These are phyloP conservation scores for Penicillium crustosum DNA, from an alignment of 2,329 filamentous ascomycete genomes.

Conservation along the genomic window DNA sequence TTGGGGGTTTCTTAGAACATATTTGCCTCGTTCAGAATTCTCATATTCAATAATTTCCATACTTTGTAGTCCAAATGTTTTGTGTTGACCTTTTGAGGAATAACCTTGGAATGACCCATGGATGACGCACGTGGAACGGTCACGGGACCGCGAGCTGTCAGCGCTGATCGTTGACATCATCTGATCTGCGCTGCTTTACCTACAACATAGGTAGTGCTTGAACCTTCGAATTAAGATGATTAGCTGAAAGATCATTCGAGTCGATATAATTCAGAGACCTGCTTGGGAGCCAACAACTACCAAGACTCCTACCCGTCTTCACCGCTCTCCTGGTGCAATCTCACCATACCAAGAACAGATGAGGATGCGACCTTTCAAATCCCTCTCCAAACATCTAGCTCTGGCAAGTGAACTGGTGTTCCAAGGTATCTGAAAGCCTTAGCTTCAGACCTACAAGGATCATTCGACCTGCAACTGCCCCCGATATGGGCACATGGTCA, in stretches of 20 bases:
- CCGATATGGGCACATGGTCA: not conserved
- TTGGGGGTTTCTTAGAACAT: not conserved
- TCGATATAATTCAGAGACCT: not conserved
- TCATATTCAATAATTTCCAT: not conserved
- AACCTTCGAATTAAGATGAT: not conserved
- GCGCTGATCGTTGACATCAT: not conserved
- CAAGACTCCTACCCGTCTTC: not conserved
- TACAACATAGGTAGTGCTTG: not conserved
- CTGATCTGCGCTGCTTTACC: not conserved
- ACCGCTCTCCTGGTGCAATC: conserved; percentile 5
- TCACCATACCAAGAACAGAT: conserved; percentile 1
- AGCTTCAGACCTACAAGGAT: not conserved
- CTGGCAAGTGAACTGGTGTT: not conserved
- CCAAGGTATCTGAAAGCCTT: not conserved
- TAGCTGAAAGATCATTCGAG: not conserved
- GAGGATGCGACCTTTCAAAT: not conserved
- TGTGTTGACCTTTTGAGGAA: not conserved
- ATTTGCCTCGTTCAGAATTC: not conserved
- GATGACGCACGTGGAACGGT: conserved; percentile 6
- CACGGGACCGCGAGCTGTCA: conserved; percentile 13
- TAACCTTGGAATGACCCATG: not conserved
- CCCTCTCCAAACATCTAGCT: not conserved
- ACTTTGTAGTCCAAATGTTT: too few relatives aligned
- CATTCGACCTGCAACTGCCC: not conserved
- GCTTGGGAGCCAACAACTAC: not conserved